Evolutionary conservation across 257 asterid species (phyloP).

Genomic region (Fraxinus excelsior): DNA sequence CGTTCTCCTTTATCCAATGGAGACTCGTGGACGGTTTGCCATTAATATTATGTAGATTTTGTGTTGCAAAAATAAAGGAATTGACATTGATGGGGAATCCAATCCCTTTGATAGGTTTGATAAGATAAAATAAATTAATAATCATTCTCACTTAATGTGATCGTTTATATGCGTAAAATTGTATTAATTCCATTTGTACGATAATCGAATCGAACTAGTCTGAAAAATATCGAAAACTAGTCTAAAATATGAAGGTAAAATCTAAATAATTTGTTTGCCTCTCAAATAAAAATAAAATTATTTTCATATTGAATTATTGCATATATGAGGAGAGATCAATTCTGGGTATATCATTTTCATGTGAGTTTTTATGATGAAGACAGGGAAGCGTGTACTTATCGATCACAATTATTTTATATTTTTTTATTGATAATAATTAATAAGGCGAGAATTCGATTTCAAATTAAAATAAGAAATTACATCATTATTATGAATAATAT

Average conservation of each 20-base stretch:
- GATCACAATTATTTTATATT: too few species aligned
- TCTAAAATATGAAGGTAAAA: too few species aligned
- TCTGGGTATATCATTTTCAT: background rate
- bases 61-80: conserved; percentile 3
- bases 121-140: background rate
- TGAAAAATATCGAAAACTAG: too few species aligned
- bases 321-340: background rate
- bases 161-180: background rate
- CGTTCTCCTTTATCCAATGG: conserved; percentile 25
- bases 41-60: background rate
- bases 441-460: too few species aligned
- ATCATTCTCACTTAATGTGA: background rate
- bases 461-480: too few species aligned
- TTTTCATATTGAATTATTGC: too few species aligned
- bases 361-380: background rate
- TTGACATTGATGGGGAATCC: conserved; percentile 27
- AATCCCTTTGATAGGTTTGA: conserved; percentile 15
- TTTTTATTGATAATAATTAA: too few species aligned
- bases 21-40: conserved; percentile 29
- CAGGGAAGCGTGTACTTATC: background rate
- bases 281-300: too few species aligned
- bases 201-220: too few species aligned
- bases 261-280: too few species aligned
- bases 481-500: too few species aligned
- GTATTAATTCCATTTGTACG: background rate